Evolutionary conservation across 345 rosid genomes (phyloP).

Genomic region (Lumnitzera littorea): DNA sequence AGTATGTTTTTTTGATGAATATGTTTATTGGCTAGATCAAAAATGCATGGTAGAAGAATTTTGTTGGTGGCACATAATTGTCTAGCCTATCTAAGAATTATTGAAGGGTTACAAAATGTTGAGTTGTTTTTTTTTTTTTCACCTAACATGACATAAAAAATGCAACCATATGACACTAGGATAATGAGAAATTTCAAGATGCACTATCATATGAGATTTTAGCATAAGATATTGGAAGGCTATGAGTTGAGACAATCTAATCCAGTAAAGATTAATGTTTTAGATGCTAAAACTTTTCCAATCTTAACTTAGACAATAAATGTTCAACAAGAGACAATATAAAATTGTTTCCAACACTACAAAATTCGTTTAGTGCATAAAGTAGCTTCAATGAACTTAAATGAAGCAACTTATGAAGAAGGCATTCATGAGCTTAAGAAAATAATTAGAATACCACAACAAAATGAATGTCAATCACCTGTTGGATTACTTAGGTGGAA

Average conservation of each 20-base stretch:
- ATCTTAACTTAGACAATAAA: background rate
- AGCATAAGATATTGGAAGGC: background rate
- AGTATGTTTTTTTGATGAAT: background rate
- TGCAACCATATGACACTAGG: background rate
- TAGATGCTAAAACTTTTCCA: background rate
- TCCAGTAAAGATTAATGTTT: background rate
- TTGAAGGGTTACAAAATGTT: background rate
- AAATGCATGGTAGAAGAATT: slow-evolving; percentile 2
- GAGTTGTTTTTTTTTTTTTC: background rate
- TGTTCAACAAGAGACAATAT: background rate
- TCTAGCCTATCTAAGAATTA: background rate
- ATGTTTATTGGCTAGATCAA: background rate
- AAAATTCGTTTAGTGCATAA: background rate
- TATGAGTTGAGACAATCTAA: background rate
- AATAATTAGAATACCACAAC: background rate
- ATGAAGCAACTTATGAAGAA: background rate
- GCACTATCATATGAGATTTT: background rate
- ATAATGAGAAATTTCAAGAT: background rate
- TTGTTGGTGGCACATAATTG: background rate
- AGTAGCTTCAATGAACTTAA: background rate
- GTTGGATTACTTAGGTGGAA: too few relatives aligned
- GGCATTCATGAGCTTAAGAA: background rate
- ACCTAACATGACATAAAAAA: background rate
- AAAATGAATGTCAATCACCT: background rate
- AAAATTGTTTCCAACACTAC: background rate